Base-by-base conservation (phyloP, 805 yeast species). In the Barnettozyma wickerhamii region DNA sequence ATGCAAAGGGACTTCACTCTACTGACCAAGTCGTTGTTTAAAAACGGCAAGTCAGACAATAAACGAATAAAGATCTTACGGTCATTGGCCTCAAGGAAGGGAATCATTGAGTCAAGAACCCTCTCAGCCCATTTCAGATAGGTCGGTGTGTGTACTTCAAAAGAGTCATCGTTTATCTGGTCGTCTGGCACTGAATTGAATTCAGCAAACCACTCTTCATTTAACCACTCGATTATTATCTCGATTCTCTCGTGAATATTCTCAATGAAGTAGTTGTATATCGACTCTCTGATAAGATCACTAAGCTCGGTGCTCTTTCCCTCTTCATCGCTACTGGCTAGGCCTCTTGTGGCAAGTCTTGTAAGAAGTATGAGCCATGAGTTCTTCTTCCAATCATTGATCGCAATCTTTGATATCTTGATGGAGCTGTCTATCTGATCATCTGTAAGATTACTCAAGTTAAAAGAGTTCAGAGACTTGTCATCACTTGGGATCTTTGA, bases 121-220 rank as follows among this genome's bases (percentile, higher is more conserved):
- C 74, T 77, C 5, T 73, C 70, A 0, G 91, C 76, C 84, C 95
- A 88, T 42, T 70, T 68, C 42, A 74, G 61, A 60, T 93, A 93
- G 3, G 52, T 60, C 14, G 79, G 79, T 0, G 77, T 71, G 7
- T 52, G 52, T n/a, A 51, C 54, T 9, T 44, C 42, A 19, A 34
- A 30, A 12, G 46, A 42, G 10, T 44, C 41, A 13, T 45, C 42
- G 7, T 45, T 43, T 9, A 36, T 33, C 5, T 58, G 53, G 10
- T 53, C 49, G 2, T 55, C 55, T 42, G 38, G 43, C 15, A 54
- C 55, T 41, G 48, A 48, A 20, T 56, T 49, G 20, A 52, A 64
- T 54, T 81, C 85, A 36, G 77, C 68, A 63, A 77, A 81, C 95
- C 96, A 93, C 60, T 93, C 99, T 63, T 93, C 99, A 53, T 84